Conservation (phyloP, 441 rosid species). For the Populus hybrid region DNA sequence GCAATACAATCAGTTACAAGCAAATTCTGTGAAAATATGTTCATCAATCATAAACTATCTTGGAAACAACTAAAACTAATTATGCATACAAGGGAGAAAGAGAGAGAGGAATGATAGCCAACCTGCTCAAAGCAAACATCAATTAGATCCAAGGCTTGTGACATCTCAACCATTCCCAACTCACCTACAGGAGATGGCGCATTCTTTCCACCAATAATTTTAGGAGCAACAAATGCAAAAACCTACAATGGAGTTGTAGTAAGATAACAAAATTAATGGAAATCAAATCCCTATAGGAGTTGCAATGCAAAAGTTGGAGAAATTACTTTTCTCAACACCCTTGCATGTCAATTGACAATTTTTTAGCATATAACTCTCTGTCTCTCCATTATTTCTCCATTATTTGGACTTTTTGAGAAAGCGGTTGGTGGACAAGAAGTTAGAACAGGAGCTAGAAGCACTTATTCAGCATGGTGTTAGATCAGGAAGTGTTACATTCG, state of each 20-base stretch:
- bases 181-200: slow-evolving; percentile 96
- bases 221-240: slow-evolving; percentile 90
- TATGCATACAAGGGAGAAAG: slow-evolving; percentile 5
- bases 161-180: slow-evolving; percentile 98
- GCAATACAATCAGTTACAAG: too few relatives aligned
- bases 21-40: background rate
- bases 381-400: too few relatives aligned
- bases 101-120: slow-evolving; percentile 12
- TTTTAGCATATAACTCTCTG: background rate
- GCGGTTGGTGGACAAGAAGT: background rate
- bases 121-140: slow-evolving; percentile 87
- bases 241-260: slow-evolving; percentile 46
- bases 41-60: background rate
- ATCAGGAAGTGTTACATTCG: too few relatives aligned
- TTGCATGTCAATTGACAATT: background rate
- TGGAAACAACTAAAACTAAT: background rate
- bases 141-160: slow-evolving; percentile 80
- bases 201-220: slow-evolving; percentile 82
- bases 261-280: background rate
- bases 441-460: too few relatives aligned
- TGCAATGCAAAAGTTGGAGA: background rate
- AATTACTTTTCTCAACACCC: background rate
- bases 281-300: background rate
- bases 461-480: too few relatives aligned
- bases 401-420: background rate